Percentiles rank a stretch among this genome's conserved stretches.
phyloP scores from a whole-genome alignment of 2,329 filamentous ascomycete species.

The Beauveria varroae region DNA sequence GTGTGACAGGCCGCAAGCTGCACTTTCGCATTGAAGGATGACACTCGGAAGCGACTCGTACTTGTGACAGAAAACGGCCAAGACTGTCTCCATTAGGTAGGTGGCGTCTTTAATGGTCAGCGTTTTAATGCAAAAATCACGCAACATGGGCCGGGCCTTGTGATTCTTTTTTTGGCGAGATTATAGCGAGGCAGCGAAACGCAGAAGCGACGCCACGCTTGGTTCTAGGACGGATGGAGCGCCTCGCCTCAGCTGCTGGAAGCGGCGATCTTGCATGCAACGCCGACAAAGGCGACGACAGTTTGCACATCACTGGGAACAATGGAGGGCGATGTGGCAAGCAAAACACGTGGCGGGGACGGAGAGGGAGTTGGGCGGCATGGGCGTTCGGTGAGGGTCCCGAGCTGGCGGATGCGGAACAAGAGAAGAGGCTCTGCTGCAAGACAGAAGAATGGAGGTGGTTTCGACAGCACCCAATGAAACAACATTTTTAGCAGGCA shows the following conservation, averaged over 20 bases:
- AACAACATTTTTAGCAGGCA: neutral
- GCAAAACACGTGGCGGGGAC: neutral
- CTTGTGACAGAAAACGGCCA: neutral
- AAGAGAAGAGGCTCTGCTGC: too few relatives aligned
- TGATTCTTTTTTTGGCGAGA: neutral
- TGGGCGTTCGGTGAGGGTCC: neutral
- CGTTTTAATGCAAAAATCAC: neutral
- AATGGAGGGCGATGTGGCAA: neutral
- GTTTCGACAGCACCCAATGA: neutral
- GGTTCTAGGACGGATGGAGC: neutral
- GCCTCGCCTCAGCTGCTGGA: neutral
- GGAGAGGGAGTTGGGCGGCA: neutral
- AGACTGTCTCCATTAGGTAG: neutral
- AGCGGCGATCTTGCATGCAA: neutral
- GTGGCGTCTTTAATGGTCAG: neutral
- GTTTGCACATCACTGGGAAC: too few relatives aligned
- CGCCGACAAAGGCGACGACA: too few relatives aligned
- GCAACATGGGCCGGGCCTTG: neutral
- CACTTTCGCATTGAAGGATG: neutral
- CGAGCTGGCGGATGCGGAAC: neutral
- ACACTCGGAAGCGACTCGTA: neutral
- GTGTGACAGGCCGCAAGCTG: neutral
- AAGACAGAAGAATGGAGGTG: too few relatives aligned
- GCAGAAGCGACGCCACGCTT: neutral
- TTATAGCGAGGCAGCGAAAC: neutral